These are phyloP conservation scores for Austroboletus niveus DNA, from an alignment of 1,284 basidiomycete species.

Conservation along the genomic window DNA sequence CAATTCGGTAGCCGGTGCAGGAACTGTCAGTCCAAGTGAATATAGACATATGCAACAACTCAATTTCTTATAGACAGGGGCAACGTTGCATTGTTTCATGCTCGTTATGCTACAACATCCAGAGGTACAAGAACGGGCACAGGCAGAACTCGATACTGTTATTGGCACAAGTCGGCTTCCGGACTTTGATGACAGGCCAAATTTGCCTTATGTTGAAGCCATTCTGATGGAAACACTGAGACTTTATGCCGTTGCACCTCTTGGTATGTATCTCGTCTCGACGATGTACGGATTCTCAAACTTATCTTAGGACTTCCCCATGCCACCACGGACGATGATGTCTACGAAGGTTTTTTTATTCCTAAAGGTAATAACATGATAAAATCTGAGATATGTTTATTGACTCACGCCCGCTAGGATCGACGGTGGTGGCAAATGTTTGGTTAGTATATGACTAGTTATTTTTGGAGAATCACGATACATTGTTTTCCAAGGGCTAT, in stretches of 20 bases:
- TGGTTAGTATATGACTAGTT: conserved; percentile 34
- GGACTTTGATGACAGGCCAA: conserved; percentile 37
- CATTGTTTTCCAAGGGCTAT: conserved; percentile 37
- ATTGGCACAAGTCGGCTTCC: conserved; percentile 39
- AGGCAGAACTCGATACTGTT: conserved; percentile 44
- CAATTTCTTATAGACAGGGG: conserved; percentile 36
- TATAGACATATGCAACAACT: neutral
- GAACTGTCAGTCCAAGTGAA: conserved; percentile 13
- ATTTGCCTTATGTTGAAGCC: conserved; percentile 45
- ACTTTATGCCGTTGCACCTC: conserved; percentile 42
- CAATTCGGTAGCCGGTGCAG: conserved; percentile 19
- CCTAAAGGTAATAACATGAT: conserved; percentile 35
- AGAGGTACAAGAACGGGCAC: conserved; percentile 40
- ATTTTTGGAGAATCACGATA: neutral
- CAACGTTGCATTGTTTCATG: conserved; percentile 44
- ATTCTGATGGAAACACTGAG: conserved; percentile 51
- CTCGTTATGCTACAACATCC: conserved; percentile 50
- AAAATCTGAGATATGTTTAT: neutral
- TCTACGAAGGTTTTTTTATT: conserved; percentile 42
- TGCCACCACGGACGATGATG: conserved; percentile 39
- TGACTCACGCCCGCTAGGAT: conserved; percentile 14
- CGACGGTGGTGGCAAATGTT: conserved; percentile 43
- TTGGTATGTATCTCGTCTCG: conserved; percentile 5
- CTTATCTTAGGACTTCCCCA: conserved; percentile 41
- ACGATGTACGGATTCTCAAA: neutral